phyloP scores from a whole-genome alignment of 2,329 filamentous ascomycete genomes.

The Colletotrichum nymphaeae region DNA sequence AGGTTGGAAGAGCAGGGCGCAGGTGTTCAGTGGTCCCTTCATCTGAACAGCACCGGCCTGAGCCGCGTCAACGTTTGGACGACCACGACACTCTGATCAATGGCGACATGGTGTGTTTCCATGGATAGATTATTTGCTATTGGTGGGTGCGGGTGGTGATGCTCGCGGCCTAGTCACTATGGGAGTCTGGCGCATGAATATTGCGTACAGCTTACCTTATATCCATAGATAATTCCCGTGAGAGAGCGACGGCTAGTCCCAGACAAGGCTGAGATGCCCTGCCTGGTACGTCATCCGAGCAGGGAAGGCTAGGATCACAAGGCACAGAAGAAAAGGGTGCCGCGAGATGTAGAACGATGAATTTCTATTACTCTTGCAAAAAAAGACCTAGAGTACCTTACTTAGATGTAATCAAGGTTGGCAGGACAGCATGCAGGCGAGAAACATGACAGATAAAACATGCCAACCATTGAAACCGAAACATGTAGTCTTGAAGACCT shows the following conservation, averaged over 20 bases:
- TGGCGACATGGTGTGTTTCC: not conserved
- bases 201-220: constrained; percentile 11
- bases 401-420: too few relatives aligned
- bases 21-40: not conserved
- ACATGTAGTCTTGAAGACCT: not conserved
- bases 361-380: not conserved
- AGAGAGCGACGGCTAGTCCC: not conserved
- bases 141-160: not conserved
- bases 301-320: not conserved
- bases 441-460: too few relatives aligned
- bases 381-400: not conserved
- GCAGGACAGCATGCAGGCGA: not conserved
- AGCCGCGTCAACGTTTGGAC: not conserved
- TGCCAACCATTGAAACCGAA: not conserved
- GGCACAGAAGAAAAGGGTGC: not conserved
- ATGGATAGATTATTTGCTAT: not conserved
- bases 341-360: not conserved
- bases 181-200: not conserved
- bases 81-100: not conserved
- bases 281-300: constrained; percentile 25
- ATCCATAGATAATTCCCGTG: not conserved
- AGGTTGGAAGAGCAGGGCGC: not conserved
- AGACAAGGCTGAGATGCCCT: constrained; percentile 17
- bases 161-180: too few relatives aligned
- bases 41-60: not conserved